phyloP scores from a whole-genome alignment of 495 filamentous ascomycete genomes.

The Trichoderma reesei region DNA sequence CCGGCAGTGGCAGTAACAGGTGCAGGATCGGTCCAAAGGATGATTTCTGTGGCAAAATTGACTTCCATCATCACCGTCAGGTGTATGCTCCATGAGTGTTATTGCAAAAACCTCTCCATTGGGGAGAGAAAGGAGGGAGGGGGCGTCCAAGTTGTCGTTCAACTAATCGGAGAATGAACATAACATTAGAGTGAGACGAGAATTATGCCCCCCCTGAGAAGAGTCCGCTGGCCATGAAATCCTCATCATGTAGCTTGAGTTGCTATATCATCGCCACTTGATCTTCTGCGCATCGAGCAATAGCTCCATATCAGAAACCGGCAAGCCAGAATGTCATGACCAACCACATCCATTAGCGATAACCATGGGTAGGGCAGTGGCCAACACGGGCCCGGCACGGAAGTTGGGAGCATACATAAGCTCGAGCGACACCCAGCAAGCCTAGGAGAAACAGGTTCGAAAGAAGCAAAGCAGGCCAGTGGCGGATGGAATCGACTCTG shows the following conservation, averaged over 20 bases:
- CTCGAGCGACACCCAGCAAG: conserved; percentile 52
- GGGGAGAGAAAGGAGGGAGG: no score
- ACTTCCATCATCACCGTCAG: conserved; percentile 12
- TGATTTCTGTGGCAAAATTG: conserved; percentile 55
- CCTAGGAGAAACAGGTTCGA: conserved; percentile 49
- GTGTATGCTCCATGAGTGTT: background rate
- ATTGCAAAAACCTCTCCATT: no score
- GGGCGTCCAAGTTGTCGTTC: no score
- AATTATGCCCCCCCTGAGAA: conserved; percentile 7
- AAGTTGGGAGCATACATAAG: conserved; percentile 48
- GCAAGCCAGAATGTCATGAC: conserved; percentile 42
- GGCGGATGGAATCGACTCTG: conserved; percentile 51
- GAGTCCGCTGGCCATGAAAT: conserved; percentile 33
- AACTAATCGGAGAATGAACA: no score
- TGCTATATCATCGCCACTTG: conserved; percentile 46
- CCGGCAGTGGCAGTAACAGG: conserved; percentile 37
- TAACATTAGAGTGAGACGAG: no score
- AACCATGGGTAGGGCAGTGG: conserved; percentile 26
- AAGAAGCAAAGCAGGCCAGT: conserved; percentile 41
- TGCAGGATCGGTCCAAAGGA: conserved; percentile 57
- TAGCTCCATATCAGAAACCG: conserved; percentile 49
- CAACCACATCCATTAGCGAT: conserved; percentile 41
- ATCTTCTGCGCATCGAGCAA: conserved; percentile 51
- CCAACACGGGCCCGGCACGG: conserved; percentile 38
- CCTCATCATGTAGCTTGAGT: conserved; percentile 50